Base-by-base conservation (phyloP, 1,139 yeast genomes). In the Scheffersomyces quercinus region DNA sequence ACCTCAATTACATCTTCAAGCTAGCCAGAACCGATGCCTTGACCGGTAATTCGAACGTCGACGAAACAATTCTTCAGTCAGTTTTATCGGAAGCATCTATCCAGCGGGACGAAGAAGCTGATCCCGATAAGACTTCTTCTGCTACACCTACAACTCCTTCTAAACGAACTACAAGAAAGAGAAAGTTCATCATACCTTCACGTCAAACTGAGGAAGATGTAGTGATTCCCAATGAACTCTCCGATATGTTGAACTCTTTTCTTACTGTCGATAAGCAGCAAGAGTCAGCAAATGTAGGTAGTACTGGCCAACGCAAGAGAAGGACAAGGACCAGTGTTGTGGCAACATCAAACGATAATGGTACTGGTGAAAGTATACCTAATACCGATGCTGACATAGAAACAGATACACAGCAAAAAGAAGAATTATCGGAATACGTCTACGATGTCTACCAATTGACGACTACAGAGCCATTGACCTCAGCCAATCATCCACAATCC, bases 371-470 rank as follows among this genome's bases (percentile, higher is more conserved):
- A 37, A 38, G 37, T 29, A 30, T 20, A 28, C 49, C 10, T 2
- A 46, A 42, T 11, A 20, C 26, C 26, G 26, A 20, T 20, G 26
- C 26, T 2, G 44, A 39, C 29, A 36, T 44, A 11, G 3, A 36
- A 24, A 33, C 31, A 29, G 55, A 52, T 13, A 15, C 8, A 6
- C 7, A 20, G 4, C 26, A 20, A 3, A 20, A 20, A 20, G 71
- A 73, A 16, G 72, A 73, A n/a, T 38, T 31, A 7, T 73, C 79
- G 13, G 96, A 87, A 31, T 91, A 88, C 53, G 98, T 91, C 14
- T 93, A 89, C 58, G 99, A 91, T 65, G 90, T 91, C 14, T 91
- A 91, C 50, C 71, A 68, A 29, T 54, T 74, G 33, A 57, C 69
- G 5, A 48, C 55, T 2, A 52, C 55, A 12, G 69, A 61, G 43